phyloP scores from a whole-genome alignment of 2,329 filamentous ascomycete genomes.

The Alternaria arbusti region DNA sequence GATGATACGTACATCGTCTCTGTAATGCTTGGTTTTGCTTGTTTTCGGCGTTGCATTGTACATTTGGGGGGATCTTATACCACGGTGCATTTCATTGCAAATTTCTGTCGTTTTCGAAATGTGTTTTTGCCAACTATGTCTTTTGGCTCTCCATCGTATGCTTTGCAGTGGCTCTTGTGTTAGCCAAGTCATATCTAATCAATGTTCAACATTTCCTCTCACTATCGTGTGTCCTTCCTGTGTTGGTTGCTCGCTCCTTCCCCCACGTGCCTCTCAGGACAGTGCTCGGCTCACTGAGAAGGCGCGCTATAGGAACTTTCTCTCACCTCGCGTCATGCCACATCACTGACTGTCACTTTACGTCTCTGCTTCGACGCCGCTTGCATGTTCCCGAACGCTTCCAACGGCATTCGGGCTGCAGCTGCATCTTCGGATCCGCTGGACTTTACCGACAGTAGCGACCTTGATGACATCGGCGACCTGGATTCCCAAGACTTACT shows the following conservation, averaged over 20 bases:
- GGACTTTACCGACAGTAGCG: too few relatives aligned
- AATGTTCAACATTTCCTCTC: not conserved
- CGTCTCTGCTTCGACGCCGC: not conserved
- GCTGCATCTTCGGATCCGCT: too few relatives aligned
- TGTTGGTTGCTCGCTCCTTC: not conserved
- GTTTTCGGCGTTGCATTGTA: slow-evolving; percentile 14
- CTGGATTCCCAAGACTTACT: too few relatives aligned
- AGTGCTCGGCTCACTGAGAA: not conserved
- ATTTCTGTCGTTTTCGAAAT: not conserved
- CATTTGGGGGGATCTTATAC: slow-evolving; percentile 14
- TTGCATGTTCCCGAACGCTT: too few relatives aligned
- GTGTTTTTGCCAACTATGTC: not conserved
- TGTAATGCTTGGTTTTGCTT: not conserved
- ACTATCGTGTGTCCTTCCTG: not conserved
- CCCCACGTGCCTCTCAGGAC: not conserved
- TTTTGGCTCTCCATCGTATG: not conserved
- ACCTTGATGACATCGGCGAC: too few relatives aligned
- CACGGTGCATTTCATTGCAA: slow-evolving; percentile 8
- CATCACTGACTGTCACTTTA: not conserved
- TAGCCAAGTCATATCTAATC: not conserved
- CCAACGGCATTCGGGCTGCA: too few relatives aligned
- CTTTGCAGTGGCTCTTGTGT: not conserved
- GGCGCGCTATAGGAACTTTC: not conserved
- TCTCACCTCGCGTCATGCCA: not conserved
- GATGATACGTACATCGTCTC: slow-evolving; percentile 13